Percentiles rank a stretch among this genome's conserved stretches.
Conservation (phyloP, 495 filamentous ascomycete genomes). For the Acidiella bohemica region DNA sequence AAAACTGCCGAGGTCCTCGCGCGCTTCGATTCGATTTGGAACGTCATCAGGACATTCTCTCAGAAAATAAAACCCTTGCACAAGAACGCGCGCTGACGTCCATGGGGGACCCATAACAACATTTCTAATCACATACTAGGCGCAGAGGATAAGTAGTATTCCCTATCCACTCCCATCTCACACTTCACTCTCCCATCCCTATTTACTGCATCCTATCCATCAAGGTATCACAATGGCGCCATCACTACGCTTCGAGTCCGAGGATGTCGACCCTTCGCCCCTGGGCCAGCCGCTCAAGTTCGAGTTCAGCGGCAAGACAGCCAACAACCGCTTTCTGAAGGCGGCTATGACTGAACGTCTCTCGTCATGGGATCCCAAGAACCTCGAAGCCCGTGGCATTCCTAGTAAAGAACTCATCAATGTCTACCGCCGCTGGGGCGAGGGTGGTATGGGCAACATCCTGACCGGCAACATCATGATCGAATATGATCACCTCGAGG, state of each 20-base stretch:
- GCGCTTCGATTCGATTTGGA: too few relatives aligned
- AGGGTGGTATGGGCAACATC: slow-evolving; percentile 43
- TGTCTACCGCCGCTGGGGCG: slow-evolving; percentile 47
- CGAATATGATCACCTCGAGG: slow-evolving; percentile 44
- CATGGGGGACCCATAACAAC: too few relatives aligned
- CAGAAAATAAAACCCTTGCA: too few relatives aligned
- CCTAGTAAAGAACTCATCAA: slow-evolving; percentile 44
- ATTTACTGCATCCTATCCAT: background rate
- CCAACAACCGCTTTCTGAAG: slow-evolving; percentile 50
- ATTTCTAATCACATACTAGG: too few relatives aligned
- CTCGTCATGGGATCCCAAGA: slow-evolving; percentile 41
- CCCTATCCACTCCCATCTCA: background rate
- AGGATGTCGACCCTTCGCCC: slow-evolving; percentile 32
- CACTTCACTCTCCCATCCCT: background rate
- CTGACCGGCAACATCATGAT: slow-evolving; percentile 53
- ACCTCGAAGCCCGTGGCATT: slow-evolving; percentile 40
- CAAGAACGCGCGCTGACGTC: too few relatives aligned
- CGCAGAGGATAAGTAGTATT: too few relatives aligned
- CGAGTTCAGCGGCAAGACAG: slow-evolving; percentile 41
- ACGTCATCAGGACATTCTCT: too few relatives aligned
- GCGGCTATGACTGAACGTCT: slow-evolving; percentile 49
- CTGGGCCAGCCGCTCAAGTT: slow-evolving; percentile 45
- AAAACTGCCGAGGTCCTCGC: too few relatives aligned
- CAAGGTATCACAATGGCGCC: slow-evolving; percentile 20
- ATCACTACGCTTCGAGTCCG: slow-evolving; percentile 23